Percentiles rank a stretch among this genome's conserved stretches.
These are phyloP conservation scores for Begonia masoniana DNA, from an alignment of 306 rosid genomes.

Conservation along the genomic window DNA sequence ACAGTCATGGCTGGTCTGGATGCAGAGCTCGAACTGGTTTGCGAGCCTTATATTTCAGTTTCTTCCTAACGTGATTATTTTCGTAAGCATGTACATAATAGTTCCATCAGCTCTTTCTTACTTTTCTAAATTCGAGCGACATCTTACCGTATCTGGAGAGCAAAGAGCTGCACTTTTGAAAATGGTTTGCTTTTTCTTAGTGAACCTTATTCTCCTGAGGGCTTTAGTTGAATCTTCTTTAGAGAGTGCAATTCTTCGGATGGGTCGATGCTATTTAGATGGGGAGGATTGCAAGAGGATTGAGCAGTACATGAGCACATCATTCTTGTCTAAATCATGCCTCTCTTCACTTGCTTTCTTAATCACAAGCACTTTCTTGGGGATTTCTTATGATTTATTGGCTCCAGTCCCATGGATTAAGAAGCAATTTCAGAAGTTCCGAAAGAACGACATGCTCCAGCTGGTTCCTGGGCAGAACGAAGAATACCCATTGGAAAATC, in stretches of 20 bases:
- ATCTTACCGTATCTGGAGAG: slow-evolving; percentile 90
- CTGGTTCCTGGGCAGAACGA: slow-evolving; percentile 86
- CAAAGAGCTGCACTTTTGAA: slow-evolving; percentile 85
- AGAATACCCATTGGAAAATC: slow-evolving; percentile 70
- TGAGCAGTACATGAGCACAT: slow-evolving; percentile 91
- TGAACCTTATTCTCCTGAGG: slow-evolving; percentile 81
- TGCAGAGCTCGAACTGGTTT: slow-evolving; percentile 89
- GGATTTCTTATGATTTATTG: slow-evolving; percentile 85
- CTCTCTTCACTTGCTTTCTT: slow-evolving; percentile 91
- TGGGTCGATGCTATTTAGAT: slow-evolving; percentile 92
- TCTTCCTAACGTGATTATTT: slow-evolving; percentile 77
- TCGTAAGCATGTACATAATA: slow-evolving; percentile 83
- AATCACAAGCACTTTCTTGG: slow-evolving; percentile 86
- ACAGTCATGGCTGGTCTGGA: slow-evolving; percentile 78
- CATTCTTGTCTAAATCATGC: slow-evolving; percentile 84
- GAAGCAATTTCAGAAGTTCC: slow-evolving; percentile 54
- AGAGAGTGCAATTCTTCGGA: slow-evolving; percentile 63
- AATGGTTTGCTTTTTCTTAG: slow-evolving; percentile 96
- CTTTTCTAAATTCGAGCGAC: slow-evolving; percentile 84
- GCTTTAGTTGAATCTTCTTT: slow-evolving; percentile 82
- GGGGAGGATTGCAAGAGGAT: slow-evolving; percentile 97
- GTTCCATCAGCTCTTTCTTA: slow-evolving; percentile 86
- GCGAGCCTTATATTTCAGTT: slow-evolving; percentile 86
- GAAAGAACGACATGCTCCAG: slow-evolving; percentile 93
- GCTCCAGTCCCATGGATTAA: slow-evolving; percentile 97